Base-by-base conservation (phyloP, 441 rosid species). In the Jatropha multifida region DNA sequence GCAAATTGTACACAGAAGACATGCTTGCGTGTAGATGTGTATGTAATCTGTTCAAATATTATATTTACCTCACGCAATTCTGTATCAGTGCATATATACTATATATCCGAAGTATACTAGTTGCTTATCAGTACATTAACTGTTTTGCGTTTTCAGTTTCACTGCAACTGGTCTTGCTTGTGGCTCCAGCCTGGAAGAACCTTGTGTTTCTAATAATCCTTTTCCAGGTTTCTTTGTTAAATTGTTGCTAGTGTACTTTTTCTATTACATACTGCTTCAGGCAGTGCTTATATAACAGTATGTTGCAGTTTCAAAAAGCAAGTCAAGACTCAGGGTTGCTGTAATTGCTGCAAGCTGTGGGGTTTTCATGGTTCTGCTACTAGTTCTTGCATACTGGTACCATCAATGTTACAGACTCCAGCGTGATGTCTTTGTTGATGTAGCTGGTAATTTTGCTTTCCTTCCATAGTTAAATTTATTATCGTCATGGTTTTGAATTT, bases 111-210 rank as follows among this genome's bases (percentile, higher is more conserved):
- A 42, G 55, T 11, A 58, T 61, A n/a, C 63, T 69, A 26, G 23
- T 64, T 32, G 10, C 68, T 65, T 41, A 48, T 44, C 10, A 23
- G 51, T 78, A 55, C 23, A 20, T 70, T 32, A 32, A 32, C 32
- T 66, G 44, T 5, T 75, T 81, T 65, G 14, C 74, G 67, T 76
- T 80, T 71, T 69, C 90, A 93, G 99, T 80, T 93, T 93, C 77
- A 80, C 94, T 48, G 93, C 82, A 67, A 92, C 97, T 51, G 81
- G 79, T 76, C 92, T 95, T 27, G 69, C 73, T 73, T 95, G 99
- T 77, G 95, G 95, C 77, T 84, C 88, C 27, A 88, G 77, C 71
- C 80, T 86, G 85, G 85, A 81, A 71, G 89, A 88, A 67, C 94
- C 96, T 74, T 95, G 99, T 74, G 77, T 80, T 26, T 90, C 97